Evolutionary conservation across 2,329 filamentous ascomycete genomes (phyloP).

Genomic region (Cercospora berteroae): DNA sequence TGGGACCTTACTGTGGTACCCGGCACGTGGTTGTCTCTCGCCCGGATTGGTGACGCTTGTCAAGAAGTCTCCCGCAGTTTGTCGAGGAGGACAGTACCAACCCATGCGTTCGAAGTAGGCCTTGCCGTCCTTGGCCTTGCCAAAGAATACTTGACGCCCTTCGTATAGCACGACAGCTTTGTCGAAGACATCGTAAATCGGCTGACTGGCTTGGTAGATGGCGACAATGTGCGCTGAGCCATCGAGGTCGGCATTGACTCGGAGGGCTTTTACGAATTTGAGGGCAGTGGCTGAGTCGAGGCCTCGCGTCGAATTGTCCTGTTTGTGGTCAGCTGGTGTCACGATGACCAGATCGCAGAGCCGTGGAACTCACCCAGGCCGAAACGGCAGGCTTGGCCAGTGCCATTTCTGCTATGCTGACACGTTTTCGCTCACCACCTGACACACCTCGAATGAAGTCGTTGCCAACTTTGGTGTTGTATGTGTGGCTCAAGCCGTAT

Average conservation of each 20-base stretch:
- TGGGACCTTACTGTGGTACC: constrained; percentile 62
- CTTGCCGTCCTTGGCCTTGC: constrained; percentile 58
- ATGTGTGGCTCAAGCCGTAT: constrained; percentile 58
- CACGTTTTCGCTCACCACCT: constrained; percentile 55
- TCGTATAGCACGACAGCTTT: constrained; percentile 73
- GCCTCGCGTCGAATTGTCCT: constrained; percentile 53
- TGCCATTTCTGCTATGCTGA: constrained; percentile 57
- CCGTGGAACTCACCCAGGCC: constrained; percentile 38
- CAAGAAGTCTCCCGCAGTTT: constrained; percentile 68
- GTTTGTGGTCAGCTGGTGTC: not conserved
- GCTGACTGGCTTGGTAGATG: constrained; percentile 54
- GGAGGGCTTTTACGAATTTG: constrained; percentile 56
- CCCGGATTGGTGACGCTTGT: constrained; percentile 65
- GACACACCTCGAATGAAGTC: constrained; percentile 62
- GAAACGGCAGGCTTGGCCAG: constrained; percentile 42
- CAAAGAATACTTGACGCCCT: constrained; percentile 75
- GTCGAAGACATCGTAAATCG: constrained; percentile 66
- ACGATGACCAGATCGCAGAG: not conserved
- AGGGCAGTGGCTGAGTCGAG: constrained; percentile 58
- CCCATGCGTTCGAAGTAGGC: constrained; percentile 67
- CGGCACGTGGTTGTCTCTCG: constrained; percentile 56
- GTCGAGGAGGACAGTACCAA: constrained; percentile 64
- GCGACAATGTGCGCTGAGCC: constrained; percentile 55
- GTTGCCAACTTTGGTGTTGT: constrained; percentile 56
- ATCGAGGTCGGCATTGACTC: constrained; percentile 50